phyloP scores from a whole-genome alignment of 192 early-diverging fungal genomes.

The Gryganskiella cystojenkinii region DNA sequence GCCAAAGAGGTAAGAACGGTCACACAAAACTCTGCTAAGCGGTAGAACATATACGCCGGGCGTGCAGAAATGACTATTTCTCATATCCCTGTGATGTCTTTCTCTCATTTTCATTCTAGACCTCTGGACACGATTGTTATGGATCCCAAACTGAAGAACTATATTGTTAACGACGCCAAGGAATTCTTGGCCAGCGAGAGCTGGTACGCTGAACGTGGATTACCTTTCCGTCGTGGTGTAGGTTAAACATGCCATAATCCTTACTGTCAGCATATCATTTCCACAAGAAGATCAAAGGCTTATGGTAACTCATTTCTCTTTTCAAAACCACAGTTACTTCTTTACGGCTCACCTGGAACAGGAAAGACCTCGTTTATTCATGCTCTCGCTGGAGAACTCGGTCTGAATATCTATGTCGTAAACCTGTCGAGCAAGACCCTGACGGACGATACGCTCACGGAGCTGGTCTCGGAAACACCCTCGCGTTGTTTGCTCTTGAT shows the following conservation, averaged over 20 bases:
- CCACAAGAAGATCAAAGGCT: neutral
- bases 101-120: constrained; percentile 12
- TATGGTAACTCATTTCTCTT: neutral
- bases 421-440: constrained; percentile 71
- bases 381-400: constrained; percentile 78
- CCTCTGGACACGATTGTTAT: constrained; percentile 67
- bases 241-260: neutral
- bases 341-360: constrained; percentile 79
- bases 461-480: constrained; percentile 60
- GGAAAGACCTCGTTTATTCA: constrained; percentile 78
- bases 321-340: constrained; percentile 48
- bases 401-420: constrained; percentile 80
- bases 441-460: constrained; percentile 69
- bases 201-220: constrained; percentile 67
- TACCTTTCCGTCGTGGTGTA: constrained; percentile 74
- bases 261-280: neutral
- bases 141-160: constrained; percentile 55
- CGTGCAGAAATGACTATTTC: no score
- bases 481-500: constrained; percentile 72
- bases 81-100: neutral
- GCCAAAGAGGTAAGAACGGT: constrained; percentile 52
- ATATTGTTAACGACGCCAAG: constrained; percentile 57
- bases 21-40: no score
- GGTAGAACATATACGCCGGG: no score
- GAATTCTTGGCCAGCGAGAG: constrained; percentile 65